Conservation (phyloP, 495 filamentous ascomycete species). For the Penicillium egyptiacum region DNA sequence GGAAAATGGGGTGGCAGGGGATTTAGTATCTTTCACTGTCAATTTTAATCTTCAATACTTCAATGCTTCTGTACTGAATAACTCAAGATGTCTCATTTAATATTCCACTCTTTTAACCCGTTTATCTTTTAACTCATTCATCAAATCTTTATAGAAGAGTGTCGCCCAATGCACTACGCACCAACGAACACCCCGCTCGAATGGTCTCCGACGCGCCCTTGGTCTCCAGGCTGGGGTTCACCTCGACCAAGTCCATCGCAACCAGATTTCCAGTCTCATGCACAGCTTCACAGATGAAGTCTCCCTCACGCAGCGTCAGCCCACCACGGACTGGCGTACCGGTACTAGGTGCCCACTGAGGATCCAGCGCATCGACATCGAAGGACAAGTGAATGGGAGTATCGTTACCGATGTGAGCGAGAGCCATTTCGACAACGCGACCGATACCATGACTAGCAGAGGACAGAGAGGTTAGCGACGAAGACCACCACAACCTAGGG, state of each 20-base stretch:
- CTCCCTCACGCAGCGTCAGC: conserved; percentile 90
- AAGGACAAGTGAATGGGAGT: conserved; percentile 97
- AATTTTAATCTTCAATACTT: neutral
- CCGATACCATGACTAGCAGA: conserved; percentile 78
- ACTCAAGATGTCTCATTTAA: neutral
- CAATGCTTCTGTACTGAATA: neutral
- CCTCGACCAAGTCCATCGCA: conserved; percentile 93
- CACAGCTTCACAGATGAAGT: conserved; percentile 96
- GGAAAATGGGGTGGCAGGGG: conserved; percentile 37
- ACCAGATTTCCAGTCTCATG: conserved; percentile 89
- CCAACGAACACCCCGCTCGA: conserved; percentile 82
- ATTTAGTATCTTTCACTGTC: conserved; percentile 16
- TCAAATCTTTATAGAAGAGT: conserved; percentile 62
- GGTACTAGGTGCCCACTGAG: conserved; percentile 92
- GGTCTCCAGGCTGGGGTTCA: conserved; percentile 82
- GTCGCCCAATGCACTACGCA: conserved; percentile 89
- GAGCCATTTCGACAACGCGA: conserved; percentile 93
- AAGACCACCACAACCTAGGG: neutral
- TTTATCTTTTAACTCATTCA: neutral
- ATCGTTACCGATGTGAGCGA: conserved; percentile 89
- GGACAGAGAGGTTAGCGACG: conserved; percentile 8
- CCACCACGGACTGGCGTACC: conserved; percentile 96
- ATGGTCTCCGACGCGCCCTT: conserved; percentile 85
- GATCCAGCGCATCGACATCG: conserved; percentile 95
- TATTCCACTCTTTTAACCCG: conserved; percentile 3